Percentiles rank a stretch among this genome's conserved stretches.
Conservation (phyloP, 1,284 basidiomycete species). For the Sporisorium reilianum region DNA sequence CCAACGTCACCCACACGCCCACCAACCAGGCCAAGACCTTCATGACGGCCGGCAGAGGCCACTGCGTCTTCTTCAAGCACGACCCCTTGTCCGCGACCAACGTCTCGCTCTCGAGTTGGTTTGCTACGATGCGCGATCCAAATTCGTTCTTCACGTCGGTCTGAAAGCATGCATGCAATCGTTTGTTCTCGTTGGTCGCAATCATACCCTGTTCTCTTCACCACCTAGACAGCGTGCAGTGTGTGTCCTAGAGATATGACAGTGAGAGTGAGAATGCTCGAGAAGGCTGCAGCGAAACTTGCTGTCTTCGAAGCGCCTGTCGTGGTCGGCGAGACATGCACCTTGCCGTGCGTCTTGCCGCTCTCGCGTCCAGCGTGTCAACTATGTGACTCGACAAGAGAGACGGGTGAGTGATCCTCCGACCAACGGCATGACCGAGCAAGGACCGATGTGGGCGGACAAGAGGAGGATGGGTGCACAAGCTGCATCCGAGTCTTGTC, state of each 20-base stretch:
- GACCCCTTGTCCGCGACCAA: conserved; percentile 11
- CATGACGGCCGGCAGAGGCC: conserved; percentile 1
- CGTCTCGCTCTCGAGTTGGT: conserved; percentile 13
- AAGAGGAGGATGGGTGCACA: too few relatives aligned
- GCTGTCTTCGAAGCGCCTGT: neutral
- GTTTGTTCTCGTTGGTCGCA: neutral
- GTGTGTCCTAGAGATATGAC: too few relatives aligned
- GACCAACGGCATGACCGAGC: too few relatives aligned
- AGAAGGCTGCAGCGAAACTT: too few relatives aligned
- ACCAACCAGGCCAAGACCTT: conserved; percentile 35
- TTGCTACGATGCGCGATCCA: conserved; percentile 21
- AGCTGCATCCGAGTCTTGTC: too few relatives aligned
- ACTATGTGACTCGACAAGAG: too few relatives aligned
- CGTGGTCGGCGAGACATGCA: neutral
- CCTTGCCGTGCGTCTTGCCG: too few relatives aligned
- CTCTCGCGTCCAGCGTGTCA: too few relatives aligned
- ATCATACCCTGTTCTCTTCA: conserved; percentile 2
- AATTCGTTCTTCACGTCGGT: conserved; percentile 6
- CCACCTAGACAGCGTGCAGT: neutral
- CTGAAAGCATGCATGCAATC: neutral
- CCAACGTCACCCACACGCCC: conserved; percentile 18
- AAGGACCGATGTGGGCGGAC: too few relatives aligned
- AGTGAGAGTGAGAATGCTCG: too few relatives aligned
- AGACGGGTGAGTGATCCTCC: too few relatives aligned
- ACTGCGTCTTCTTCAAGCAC: conserved; percentile 15